Evolutionary conservation across 2,329 filamentous ascomycete genomes (phyloP).

Genomic region (Volutella citrinella): DNA sequence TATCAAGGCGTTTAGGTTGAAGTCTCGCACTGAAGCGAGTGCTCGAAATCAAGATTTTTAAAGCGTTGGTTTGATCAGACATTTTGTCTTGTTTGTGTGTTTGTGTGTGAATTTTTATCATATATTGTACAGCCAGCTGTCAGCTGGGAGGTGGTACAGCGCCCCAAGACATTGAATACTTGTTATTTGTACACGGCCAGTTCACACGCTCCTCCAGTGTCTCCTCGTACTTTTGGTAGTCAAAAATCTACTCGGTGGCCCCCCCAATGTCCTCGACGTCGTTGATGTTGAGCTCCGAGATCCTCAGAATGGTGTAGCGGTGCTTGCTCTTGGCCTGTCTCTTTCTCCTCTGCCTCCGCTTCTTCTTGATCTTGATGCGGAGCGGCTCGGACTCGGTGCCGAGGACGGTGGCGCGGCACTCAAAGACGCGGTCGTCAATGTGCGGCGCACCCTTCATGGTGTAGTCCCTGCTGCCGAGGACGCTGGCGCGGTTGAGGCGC

Average conservation of each 20-base stretch:
- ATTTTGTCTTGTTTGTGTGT: constrained; percentile 6
- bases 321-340: constrained; percentile 87
- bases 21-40: constrained; percentile 13
- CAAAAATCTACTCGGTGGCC: constrained; percentile 5
- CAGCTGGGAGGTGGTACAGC: constrained; percentile 26
- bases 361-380: constrained; percentile 76
- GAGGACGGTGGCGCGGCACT: constrained; percentile 80
- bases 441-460: constrained; percentile 81
- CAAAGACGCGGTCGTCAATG: constrained; percentile 79
- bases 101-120: constrained; percentile 18
- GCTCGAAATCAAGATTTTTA: constrained; percentile 20
- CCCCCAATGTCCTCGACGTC: constrained; percentile 38
- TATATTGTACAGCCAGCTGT: constrained; percentile 28
- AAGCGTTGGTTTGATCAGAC: constrained; percentile 7
- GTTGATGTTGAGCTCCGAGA: constrained; percentile 75
- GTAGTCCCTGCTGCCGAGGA: constrained; percentile 84
- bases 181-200: constrained; percentile 20
- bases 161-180: constrained; percentile 20
- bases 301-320: constrained; percentile 78
- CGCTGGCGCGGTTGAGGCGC: constrained; percentile 79
- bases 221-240: not conserved
- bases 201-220: constrained; percentile 5
- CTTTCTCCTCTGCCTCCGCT: constrained; percentile 69
- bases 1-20: constrained; percentile 16
- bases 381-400: constrained; percentile 80